A percentile compares a stretch with the other conserved stretches of the same genome.
phyloP scores from a whole-genome alignment of 768 basidiomycete genomes.

The Boletus patriciae region DNA sequence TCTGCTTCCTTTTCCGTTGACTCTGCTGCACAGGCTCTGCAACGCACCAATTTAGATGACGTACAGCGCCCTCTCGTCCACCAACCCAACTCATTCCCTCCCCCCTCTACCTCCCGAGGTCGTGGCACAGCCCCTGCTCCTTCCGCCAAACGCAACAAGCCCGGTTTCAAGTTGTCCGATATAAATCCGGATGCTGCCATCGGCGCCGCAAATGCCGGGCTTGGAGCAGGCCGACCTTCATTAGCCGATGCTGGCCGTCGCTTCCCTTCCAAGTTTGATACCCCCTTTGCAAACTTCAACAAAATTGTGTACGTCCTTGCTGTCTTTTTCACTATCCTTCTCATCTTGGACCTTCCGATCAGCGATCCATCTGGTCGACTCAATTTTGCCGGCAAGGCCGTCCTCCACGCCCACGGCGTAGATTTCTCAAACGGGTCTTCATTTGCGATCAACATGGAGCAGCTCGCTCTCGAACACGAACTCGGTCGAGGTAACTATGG shows the following conservation, averaged over 20 bases:
- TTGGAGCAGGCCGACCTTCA: conserved; percentile 66
- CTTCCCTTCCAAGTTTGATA: conserved; percentile 49
- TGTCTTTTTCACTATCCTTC: conserved; percentile 6
- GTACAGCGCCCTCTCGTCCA: conserved; percentile 31
- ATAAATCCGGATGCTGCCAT: conserved; percentile 53
- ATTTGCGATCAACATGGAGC: conserved; percentile 92
- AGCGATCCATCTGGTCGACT: conserved; percentile 97
- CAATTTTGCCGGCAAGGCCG: conserved; percentile 91
- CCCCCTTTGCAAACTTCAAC: conserved; percentile 89
- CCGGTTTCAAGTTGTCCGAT: conserved; percentile 62
- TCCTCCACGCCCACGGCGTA: conserved; percentile 85
- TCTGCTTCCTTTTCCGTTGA: conserved; percentile 38
- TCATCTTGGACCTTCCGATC: conserved; percentile 3
- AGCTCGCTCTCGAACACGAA: conserved; percentile 89
- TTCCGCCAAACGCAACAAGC: conserved; percentile 46
- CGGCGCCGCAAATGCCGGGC: conserved; percentile 62
- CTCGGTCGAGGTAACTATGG: conserved; percentile 97
- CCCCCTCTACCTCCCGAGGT: conserved; percentile 28
- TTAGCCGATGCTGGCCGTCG: conserved; percentile 41
- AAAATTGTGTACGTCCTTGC: conserved; percentile 79
- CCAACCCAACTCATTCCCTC: conserved; percentile 38
- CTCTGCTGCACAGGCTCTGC: conserved; percentile 40
- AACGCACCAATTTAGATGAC: conserved; percentile 37
- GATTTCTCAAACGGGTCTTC: conserved; percentile 89
- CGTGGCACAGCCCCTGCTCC: conserved; percentile 40